These are phyloP conservation scores for Alternaria brassicae DNA, from an alignment of 2,329 filamentous ascomycete species.

Conservation along the genomic window DNA sequence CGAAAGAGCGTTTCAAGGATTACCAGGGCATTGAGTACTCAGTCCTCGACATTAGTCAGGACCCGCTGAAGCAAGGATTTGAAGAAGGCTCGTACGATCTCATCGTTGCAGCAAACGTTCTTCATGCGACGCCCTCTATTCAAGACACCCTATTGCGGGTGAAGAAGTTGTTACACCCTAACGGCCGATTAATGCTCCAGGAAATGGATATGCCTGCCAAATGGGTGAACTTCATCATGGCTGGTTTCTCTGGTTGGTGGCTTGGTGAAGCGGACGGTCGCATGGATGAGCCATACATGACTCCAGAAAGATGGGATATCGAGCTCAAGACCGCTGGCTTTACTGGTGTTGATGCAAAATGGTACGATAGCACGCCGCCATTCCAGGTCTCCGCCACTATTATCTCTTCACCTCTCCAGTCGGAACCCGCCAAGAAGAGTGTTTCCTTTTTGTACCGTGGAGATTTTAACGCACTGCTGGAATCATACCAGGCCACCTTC, in stretches of 20 bases:
- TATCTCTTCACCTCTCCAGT: background rate
- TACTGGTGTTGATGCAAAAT: conserved; percentile 25
- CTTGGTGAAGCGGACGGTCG: conserved; percentile 35
- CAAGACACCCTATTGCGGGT: background rate
- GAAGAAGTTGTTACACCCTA: background rate
- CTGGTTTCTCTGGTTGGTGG: conserved; percentile 31
- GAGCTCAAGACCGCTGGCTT: conserved; percentile 44
- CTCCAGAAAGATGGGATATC: conserved; percentile 41
- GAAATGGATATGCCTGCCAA: background rate
- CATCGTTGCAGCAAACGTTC: background rate
- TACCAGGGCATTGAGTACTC: background rate
- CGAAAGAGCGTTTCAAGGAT: background rate
- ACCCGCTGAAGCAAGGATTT: background rate
- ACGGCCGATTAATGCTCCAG: conserved; percentile 1
- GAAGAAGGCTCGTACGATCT: background rate
- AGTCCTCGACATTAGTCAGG: background rate
- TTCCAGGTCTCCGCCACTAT: background rate
- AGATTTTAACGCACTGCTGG: background rate
- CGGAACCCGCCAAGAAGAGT: no score
- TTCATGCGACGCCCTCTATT: background rate
- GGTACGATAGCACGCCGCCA: background rate
- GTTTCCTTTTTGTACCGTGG: background rate
- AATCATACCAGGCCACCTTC: background rate
- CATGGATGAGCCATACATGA: conserved; percentile 34
- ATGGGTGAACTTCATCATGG: conserved; percentile 25